Conservation (phyloP, 2,329 filamentous ascomycete species). For the Calonectria montana region DNA sequence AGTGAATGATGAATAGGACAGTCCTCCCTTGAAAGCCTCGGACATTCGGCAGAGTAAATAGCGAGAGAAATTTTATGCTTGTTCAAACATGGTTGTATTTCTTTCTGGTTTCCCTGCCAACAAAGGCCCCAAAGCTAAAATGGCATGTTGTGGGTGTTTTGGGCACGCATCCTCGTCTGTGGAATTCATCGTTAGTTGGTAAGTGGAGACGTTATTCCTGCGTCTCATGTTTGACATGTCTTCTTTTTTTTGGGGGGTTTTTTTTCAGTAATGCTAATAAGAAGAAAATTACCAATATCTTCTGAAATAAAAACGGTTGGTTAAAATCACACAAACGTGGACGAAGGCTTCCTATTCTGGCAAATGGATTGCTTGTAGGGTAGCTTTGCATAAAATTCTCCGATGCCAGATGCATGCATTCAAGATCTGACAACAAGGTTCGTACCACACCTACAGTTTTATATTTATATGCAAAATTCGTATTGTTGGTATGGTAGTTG, state of each 20-base stretch:
- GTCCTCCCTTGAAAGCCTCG: not conserved
- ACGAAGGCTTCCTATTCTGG: no score
- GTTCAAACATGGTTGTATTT: not conserved
- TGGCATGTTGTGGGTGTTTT: not conserved
- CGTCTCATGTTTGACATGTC: no score
- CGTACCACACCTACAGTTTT: not conserved
- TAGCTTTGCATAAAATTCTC: not conserved
- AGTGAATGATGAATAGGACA: not conserved
- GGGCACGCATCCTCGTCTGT: not conserved
- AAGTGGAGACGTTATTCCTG: no score
- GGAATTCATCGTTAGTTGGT: not conserved
- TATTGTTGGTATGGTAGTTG: not conserved
- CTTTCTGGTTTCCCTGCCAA: not conserved
- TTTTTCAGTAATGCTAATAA: no score
- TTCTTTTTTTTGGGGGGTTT: no score
- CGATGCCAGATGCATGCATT: not conserved
- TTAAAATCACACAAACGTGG: no score
- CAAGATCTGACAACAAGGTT: not conserved
- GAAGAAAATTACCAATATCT: no score
- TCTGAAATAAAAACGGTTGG: no score
- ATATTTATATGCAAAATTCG: not conserved
- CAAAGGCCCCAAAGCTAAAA: not conserved
- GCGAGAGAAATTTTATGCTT: no score
- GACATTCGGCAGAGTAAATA: not conserved
- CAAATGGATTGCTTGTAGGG: not conserved